phyloP scores from a whole-genome alignment of 1,284 basidiomycete genomes.

The Ustilago crameri region DNA sequence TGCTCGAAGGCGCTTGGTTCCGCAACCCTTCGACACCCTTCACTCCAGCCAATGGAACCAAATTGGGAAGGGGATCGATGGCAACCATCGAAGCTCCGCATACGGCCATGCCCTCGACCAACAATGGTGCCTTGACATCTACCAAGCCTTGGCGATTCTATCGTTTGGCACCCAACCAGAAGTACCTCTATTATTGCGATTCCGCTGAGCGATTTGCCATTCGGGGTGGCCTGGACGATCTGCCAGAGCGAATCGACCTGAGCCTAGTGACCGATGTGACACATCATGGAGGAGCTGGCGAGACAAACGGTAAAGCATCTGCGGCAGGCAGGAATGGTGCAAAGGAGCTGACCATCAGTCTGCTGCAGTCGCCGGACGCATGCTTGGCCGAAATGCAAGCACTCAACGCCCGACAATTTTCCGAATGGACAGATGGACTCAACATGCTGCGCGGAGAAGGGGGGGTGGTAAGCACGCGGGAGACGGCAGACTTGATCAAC shows the following conservation, averaged over 20 bases:
- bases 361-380: conserved; percentile 51
- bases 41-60: background rate
- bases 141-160: conserved; percentile 68
- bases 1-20: conserved; percentile 92
- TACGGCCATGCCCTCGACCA: conserved; percentile 2
- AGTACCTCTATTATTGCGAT: conserved; percentile 85
- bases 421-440: conserved; percentile 95
- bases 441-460: conserved; percentile 74
- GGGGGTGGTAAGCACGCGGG: conserved; percentile 57
- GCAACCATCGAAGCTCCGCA: conserved; percentile 35
- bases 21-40: conserved; percentile 71
- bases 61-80: conserved; percentile 23
- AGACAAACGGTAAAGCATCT: conserved; percentile 5
- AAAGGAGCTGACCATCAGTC: conserved; percentile 44
- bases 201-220: conserved; percentile 80
- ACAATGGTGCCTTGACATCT: conserved; percentile 1
- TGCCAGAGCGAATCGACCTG: conserved; percentile 75
- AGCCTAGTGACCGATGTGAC: conserved; percentile 65
- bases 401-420: conserved; percentile 83
- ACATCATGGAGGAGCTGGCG: conserved; percentile 12
- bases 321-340: background rate
- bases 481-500: conserved; percentile 62
- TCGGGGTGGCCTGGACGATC: conserved; percentile 82
- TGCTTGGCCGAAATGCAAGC: conserved; percentile 86
- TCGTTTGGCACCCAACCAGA: conserved; percentile 72